Evolutionary conservation across 2,329 filamentous ascomycete species (phyloP), one percentile per base, ranked within the genome.

Genomic region (Dactylellina drechsleri): DNA sequence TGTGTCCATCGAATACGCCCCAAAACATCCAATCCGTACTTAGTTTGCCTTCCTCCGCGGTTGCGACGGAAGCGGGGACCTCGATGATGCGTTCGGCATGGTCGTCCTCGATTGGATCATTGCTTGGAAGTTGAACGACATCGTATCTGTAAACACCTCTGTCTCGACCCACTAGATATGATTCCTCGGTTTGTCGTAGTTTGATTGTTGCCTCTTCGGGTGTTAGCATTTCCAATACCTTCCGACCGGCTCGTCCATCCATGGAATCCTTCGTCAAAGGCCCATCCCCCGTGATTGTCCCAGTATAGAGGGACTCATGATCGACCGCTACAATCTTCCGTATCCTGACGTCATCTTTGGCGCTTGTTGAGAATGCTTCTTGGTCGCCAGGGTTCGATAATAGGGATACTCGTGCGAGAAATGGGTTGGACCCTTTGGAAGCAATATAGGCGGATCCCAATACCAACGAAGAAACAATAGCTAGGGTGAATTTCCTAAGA

Each of bases 1-100:
- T 92, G 83, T 99, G 95, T 0, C 95, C 95, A 81, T 99, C 95
- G 82, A 98, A 99, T 16, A 99, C 93, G 70, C 93, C 95, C 95
- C 96, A 99, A 82, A 99, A 99, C 93, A 98, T 98, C 95, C 95
- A 99, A 82, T 99, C 96, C 76, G 87, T 92, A 72, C 85, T 88
- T 16, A 85, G 77, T 15, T 86, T 85, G 77, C 79, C 83, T 81
- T 86, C 83, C 79, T 86, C 84, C 6, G 85, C 84, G 15, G 85
- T 85, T 26, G 86, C 85, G 45, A 87, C 84, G 58, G 84, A 85
- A 62, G 86, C 86, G 3, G 92, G 91, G 7, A 97, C 88, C 82
- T 98, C 92, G 54, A 99, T 92, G 80, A 98, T 97, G 86, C 97
- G 96, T 84, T 99, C 95, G 61, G 93, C 92, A 81, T 99, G 95